Evolutionary conservation across 2,329 filamentous ascomycete species (phyloP).

Genomic region (Claviceps africana): DNA sequence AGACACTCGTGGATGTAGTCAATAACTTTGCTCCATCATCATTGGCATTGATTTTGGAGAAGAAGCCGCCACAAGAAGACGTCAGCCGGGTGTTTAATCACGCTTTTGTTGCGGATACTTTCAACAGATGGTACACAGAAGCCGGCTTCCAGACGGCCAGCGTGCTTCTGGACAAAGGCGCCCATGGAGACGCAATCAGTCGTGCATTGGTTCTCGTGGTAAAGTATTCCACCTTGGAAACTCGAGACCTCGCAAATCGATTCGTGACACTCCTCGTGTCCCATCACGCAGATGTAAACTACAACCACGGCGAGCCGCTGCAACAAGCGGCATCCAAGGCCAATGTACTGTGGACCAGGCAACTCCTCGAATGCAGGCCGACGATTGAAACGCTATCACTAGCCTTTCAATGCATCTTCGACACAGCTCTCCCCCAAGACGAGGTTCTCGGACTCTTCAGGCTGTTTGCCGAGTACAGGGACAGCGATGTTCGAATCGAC

Average conservation of each 20-base stretch:
- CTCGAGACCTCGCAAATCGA: conserved; percentile 24
- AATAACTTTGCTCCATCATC: conserved; percentile 23
- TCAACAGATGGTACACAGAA: conserved; percentile 31
- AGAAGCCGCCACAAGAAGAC: conserved; percentile 27
- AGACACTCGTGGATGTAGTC: conserved; percentile 36
- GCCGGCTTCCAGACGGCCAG: conserved; percentile 32
- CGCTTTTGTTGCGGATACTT: conserved; percentile 28
- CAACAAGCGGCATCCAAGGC: conserved; percentile 38
- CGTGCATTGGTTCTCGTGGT: conserved; percentile 32
- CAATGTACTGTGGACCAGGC: conserved; percentile 32
- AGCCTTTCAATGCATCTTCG: conserved; percentile 44
- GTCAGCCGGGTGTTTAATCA: conserved; percentile 30
- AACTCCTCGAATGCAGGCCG: conserved; percentile 36
- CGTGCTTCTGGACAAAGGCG: conserved; percentile 35
- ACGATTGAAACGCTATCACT: conserved; percentile 34
- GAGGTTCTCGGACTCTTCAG: conserved; percentile 35
- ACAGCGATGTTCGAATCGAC: conserved; percentile 35
- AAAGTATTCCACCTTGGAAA: conserved; percentile 25
- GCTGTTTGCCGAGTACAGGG: conserved; percentile 35
- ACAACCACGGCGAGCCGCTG: conserved; percentile 38
- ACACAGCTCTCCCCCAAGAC: conserved; percentile 34
- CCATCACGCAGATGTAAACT: conserved; percentile 33
- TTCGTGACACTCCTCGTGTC: conserved; percentile 29
- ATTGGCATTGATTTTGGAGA: conserved; percentile 28
- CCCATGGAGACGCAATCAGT: conserved; percentile 30